Base-by-base conservation (phyloP, 495 filamentous ascomycete genomes). In the Poronia punctata region DNA sequence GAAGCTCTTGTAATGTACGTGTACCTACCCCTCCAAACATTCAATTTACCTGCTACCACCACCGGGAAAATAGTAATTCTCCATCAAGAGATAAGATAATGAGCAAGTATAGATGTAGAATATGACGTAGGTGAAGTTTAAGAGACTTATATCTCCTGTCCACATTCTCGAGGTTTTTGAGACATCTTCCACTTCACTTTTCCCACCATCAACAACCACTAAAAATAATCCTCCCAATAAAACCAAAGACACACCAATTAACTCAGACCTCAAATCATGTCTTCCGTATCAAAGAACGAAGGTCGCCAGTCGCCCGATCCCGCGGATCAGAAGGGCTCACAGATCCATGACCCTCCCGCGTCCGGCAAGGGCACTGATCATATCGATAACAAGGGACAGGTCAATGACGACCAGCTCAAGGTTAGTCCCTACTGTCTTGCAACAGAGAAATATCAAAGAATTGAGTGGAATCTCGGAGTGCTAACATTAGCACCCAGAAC, bases 271-370 rank as follows among this genome's bases (percentile, higher is more conserved):
- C 42, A 28, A 19, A 70, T 37, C 54, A 82, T 82, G 80, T 80
- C 80, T 41, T 56, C 55, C 20, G 35, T 29, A 35, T 48, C 53
- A 5, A 24, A 25, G 19, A 50, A 48, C 61, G 52, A 70, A 53
- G 85, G 87, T 60, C 82, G 80, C 50, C 79, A 95, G 59, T 97
- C 90, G 7, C 90, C 90, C 10, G 65, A 78, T 12, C 86, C 85
- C 7, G 82, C 88, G 66, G 35, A 52, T 35, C 83, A 84, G 56
- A 57, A 71, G n/a, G 76, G 72, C 38, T 58, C 65, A 21, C 89
- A 96, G 62, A 65, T 76, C 32, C 57, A 68, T 25, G 77, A 75
- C 5, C 50, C 70, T 3, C 68, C 71, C 0, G 75, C 64, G 23
- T 63, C 67, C 29, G 80, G 86, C 47, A 71, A 82, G 48, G 76